phyloP scores from a whole-genome alignment of 495 filamentous ascomycete species.

The Ramalina intermedia region DNA sequence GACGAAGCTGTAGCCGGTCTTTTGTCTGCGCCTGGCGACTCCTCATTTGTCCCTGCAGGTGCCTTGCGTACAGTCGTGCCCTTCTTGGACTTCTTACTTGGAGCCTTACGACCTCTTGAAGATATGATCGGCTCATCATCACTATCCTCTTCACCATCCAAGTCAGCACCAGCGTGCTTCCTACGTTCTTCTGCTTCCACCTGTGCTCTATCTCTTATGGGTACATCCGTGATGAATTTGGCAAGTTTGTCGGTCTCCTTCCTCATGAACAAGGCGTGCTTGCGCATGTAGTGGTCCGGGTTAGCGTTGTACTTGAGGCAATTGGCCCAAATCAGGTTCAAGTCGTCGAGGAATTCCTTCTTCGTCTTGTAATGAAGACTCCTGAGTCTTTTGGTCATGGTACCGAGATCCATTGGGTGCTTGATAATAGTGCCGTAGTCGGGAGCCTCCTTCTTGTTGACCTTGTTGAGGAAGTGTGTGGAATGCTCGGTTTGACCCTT shows the following conservation, averaged over 20 bases:
- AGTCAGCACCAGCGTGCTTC: slow-evolving; percentile 54
- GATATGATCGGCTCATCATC: slow-evolving; percentile 99
- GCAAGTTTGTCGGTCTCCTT: slow-evolving; percentile 94
- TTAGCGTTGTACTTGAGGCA: slow-evolving; percentile 92
- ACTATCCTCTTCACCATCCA: slow-evolving; percentile 78
- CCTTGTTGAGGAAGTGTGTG: slow-evolving; percentile 75
- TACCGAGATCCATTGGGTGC: slow-evolving; percentile 93
- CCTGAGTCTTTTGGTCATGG: slow-evolving; percentile 97
- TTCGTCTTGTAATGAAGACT: slow-evolving; percentile 79
- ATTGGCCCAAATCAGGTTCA: slow-evolving; percentile 93
- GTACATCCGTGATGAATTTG: slow-evolving; percentile 84
- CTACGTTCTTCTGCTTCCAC: slow-evolving; percentile 92
- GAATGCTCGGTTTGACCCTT: slow-evolving; percentile 93
- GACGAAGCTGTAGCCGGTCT: slow-evolving; percentile 3
- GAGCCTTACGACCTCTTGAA: slow-evolving; percentile 81
- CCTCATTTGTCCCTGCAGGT: slow-evolving; percentile 46
- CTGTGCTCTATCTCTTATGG: slow-evolving; percentile 77
- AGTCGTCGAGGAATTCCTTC: slow-evolving; percentile 80
- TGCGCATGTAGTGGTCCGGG: slow-evolving; percentile 70
- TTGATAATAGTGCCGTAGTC: slow-evolving; percentile 94
- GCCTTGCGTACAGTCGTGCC: slow-evolving; percentile 60
- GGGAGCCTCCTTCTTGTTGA: slow-evolving; percentile 92
- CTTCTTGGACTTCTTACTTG: slow-evolving; percentile 67
- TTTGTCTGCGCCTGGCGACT: slow-evolving; percentile 44
- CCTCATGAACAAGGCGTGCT: slow-evolving; percentile 89